Evolutionary conservation across 306 rosid species (phyloP), one percentile per base, ranked within the genome.

Genomic region (Gastrolobium bilobum): DNA sequence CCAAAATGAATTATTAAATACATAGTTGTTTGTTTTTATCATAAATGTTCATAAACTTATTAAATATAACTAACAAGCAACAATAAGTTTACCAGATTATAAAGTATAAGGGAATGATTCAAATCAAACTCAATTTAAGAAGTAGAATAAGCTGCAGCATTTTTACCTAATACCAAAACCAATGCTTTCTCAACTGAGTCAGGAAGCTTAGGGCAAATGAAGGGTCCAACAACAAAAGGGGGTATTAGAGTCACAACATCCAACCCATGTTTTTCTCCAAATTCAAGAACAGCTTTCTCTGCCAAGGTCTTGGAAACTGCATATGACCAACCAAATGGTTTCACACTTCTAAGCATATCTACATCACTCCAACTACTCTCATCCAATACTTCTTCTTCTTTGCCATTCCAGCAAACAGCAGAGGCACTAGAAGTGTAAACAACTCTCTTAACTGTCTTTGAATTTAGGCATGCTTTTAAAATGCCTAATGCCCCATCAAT

Each of bases 391-490:
- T 69, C 58, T 8, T 50, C 66, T 0, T 71, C 31, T 34, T 20
- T 5, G 40, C 80, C 82, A 9, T 14, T 73, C 10, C 11, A 56
- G 7, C 3, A 1, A 15, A 79, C 81, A 4, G 92, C 75, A 4
- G 92, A 37, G n/a, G 62, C 85, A 75, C 86, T 83, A 0, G 93
- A 88, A 79, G 97, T 84, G 86, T 91, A 89, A 1, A 91, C 86
- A 35, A 91, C 87, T 42, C 92, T 84, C 58, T 84, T 89, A 73
- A 91, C 86, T 0, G 88, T 86, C 62, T 88, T 74, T 0, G 91
- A 77, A 15, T 84, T 40, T 1, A 79, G 10, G 62, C 92, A 83
- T 9, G 87, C 86, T 37, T 75, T 81, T 30, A 91, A 60, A 1
- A 91, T 88, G 5, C 88, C 91, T 7, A 89, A 20, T 13, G 92